phyloP scores from a whole-genome alignment of 768 basidiomycete species.

The Cantharellus cinnabarinus region DNA sequence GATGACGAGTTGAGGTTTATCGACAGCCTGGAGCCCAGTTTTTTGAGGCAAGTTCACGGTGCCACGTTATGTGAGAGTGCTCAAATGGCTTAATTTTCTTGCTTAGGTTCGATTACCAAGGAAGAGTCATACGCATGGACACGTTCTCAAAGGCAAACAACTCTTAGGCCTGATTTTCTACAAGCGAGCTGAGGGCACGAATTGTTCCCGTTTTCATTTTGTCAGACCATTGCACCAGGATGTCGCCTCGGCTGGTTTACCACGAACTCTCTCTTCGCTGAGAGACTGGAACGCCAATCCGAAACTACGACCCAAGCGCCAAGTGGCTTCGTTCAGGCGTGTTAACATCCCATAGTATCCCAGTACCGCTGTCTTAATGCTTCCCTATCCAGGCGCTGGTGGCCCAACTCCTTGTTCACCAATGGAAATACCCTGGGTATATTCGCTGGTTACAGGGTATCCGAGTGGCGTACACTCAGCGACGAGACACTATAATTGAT shows the following conservation, averaged over 20 bases:
- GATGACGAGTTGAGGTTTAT: not conserved
- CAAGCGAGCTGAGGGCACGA: not conserved
- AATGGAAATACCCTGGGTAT: constrained; percentile 53
- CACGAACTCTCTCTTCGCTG: constrained; percentile 53
- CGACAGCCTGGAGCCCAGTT: not conserved
- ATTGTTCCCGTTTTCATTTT: constrained; percentile 6
- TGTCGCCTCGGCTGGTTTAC: constrained; percentile 65
- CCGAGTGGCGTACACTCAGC: constrained; percentile 31
- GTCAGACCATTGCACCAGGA: constrained; percentile 57
- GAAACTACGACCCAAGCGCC: constrained; percentile 54
- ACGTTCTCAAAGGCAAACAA: constrained; percentile 43
- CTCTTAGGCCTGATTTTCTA: constrained; percentile 8
- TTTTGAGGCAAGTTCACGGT: not conserved
- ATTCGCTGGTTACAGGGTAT: constrained; percentile 62
- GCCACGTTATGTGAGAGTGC: not conserved
- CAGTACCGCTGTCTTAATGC: not conserved
- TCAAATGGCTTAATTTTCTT: not conserved
- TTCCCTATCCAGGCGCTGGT: constrained; percentile 26
- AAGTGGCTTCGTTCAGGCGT: constrained; percentile 48
- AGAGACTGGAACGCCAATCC: constrained; percentile 45
- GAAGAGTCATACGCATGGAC: constrained; percentile 67
- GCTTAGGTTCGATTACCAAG: constrained; percentile 46
- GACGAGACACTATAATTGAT: constrained; percentile 48
- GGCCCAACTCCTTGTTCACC: constrained; percentile 32
- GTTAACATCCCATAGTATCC: not conserved